Conservation (phyloP, 2,329 filamentous ascomycete species). For the Pseudogymnoascus sp. region DNA sequence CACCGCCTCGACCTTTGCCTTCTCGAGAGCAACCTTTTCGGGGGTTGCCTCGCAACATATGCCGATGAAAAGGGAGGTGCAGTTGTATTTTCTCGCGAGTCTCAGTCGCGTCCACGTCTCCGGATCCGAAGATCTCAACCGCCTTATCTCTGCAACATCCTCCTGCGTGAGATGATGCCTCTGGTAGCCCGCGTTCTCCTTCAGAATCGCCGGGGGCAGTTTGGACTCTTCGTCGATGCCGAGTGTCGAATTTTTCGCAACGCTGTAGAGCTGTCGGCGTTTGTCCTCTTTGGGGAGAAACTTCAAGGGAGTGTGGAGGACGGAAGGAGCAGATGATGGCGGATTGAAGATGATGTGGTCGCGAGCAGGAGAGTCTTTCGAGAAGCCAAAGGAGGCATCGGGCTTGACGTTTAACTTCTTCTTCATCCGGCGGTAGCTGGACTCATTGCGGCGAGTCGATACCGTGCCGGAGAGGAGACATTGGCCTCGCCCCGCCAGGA, state of each 20-base stretch:
- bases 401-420: constrained; percentile 43
- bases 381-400: constrained; percentile 47
- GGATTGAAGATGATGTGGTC: constrained; percentile 49
- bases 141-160: constrained; percentile 52
- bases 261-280: constrained; percentile 23
- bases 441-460: constrained; percentile 26
- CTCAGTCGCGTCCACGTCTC: constrained; percentile 44
- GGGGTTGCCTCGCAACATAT: constrained; percentile 44
- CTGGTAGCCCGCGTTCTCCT: constrained; percentile 19
- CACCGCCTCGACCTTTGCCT: constrained; percentile 38
- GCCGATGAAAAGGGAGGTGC: constrained; percentile 48
- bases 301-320: constrained; percentile 56
- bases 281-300: constrained; percentile 47
- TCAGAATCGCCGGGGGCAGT: constrained; percentile 22
- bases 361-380: constrained; percentile 29
- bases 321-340: constrained; percentile 45
- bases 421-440: constrained; percentile 28
- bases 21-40: constrained; percentile 40
- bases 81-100: constrained; percentile 47
- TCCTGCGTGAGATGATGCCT: constrained; percentile 43
- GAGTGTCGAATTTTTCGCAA: constrained; percentile 19
- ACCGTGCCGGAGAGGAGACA: constrained; percentile 24
- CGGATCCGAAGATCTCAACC: constrained; percentile 45
- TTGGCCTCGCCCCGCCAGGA: constrained; percentile 23
- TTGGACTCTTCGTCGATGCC: constrained; percentile 16